These are phyloP conservation scores for Craterostigma plantagineum DNA, from an alignment of 257 asterid species.

Conservation along the genomic window DNA sequence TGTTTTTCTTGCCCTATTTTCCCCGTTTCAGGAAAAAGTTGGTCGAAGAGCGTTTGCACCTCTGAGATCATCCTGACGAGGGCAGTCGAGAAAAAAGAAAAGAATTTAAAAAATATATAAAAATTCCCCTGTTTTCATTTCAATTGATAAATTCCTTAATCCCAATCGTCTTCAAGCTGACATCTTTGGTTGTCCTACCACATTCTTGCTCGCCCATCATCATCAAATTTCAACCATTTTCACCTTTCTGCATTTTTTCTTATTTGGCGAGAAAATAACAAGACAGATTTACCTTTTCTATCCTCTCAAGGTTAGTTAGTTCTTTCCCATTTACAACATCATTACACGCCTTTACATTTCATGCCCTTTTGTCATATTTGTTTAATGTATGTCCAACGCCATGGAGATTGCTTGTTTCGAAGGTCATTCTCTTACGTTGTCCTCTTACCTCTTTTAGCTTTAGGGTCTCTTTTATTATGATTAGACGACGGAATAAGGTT, in stretches of 20 bases:
- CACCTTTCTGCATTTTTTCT: constrained; percentile 13
- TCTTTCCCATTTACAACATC: too few relatives aligned
- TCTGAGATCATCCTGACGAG: constrained; percentile 68
- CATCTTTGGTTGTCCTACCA: background rate
- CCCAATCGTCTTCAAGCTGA: too few relatives aligned
- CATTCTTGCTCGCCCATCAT: background rate
- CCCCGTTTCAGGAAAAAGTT: constrained; percentile 59
- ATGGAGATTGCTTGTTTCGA: constrained; percentile 17
- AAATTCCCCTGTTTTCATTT: background rate
- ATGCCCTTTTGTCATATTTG: constrained; percentile 11
- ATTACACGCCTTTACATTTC: constrained; percentile 13
- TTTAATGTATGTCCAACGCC: background rate
- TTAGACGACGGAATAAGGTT: too few relatives aligned
- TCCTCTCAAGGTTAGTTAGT: too few relatives aligned
- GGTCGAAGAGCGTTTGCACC: constrained; percentile 64
- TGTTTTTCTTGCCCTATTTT: constrained; percentile 12
- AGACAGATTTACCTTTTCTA: background rate
- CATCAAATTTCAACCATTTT: constrained; percentile 9
- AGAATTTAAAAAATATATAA: background rate
- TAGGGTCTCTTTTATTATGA: too few relatives aligned
- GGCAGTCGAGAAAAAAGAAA: background rate
- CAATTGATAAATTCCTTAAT: background rate
- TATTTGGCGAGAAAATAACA: too few relatives aligned
- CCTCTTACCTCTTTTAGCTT: constrained; percentile 3
- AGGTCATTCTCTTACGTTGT: constrained; percentile 19